Evolutionary conservation across 2,329 filamentous ascomycete genomes (phyloP), one percentile per base, ranked within the genome.

Genomic region (Talaromyces albobiverticillius): DNA sequence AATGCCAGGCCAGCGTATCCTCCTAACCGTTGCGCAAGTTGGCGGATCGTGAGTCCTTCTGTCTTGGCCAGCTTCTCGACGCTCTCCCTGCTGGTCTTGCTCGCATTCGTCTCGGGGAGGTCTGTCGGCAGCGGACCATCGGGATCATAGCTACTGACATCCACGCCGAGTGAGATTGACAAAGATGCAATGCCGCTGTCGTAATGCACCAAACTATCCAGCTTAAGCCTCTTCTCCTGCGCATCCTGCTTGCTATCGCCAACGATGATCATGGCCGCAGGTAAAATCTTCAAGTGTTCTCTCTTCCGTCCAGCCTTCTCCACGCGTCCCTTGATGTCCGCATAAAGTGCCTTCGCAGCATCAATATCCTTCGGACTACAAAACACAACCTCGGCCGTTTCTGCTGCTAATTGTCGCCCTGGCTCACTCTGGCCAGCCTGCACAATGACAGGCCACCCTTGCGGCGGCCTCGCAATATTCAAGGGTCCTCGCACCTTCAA

Each of bases 381-480:
- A 58, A 80, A 82, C 0, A 82, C 77, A 1, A 72, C 74, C 54
- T 82, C 79, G 0, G 79, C 79, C 10, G 79, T 81, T 65, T 81
- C 78, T 0, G 74, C 79, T 0, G 78, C 79, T 2, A 82, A 64
- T 57, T 81, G 77, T 25, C 71, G 66, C 0, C 79, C 79, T 0
- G 78, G 77, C 50, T 81, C 79, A 0, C 76, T 79, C 60, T 81
- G 77, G 0, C 79, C 79, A 2, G 79, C 79, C 53, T 82, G 79
- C 1, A 81, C 76, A 55, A 82, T 81, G 0, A 82, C 79, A 0
- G 79, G 79, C 77, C 78, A 81, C 0, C 79, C 79, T 57, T 82
- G 79, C 1, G 79, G 73, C 0, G 79, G 78, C 0, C 79, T 67
- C 0, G 78, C 79, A 50, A 82, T 81, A 53, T 81, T 81, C 50